Evolutionary conservation across 768 basidiomycete species (phyloP), one percentile per base, ranked within the genome.

Genomic region (Rhodotorula paludigena): DNA sequence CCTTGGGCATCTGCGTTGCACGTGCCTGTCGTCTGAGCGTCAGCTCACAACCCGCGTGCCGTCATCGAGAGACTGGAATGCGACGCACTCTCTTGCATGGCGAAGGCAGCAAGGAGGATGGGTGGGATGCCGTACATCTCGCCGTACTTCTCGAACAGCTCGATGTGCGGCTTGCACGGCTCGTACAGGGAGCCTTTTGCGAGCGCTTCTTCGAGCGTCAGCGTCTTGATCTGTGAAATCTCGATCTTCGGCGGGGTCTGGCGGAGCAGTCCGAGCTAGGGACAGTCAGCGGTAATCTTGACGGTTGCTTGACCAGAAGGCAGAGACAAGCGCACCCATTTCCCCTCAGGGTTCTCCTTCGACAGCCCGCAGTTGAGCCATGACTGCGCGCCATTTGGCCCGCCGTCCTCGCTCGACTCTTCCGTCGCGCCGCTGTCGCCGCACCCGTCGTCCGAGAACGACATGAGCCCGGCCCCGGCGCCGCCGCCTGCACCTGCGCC

Each of bases 21-120:
- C 44, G 44, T 18, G 21, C 44, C 44, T 45, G 44, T 23, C 44
- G 14, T 8, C n/a, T 15, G 44, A 12, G 16, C 21, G 14, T 45
- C 44, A 42, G 41, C 41, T 11, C 12, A 20, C 12, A 42, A 42
- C 21, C 25, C 44, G 44, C n/a, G n/a, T n/a, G n/a, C n/a, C n/a
- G n/a, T n/a, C 8, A 45, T 12, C 44, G 8, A 45, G 14, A 23
- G 44, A 23, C 44, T 15, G 44, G 8, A 45, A 23, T 8, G 14
- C 10, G 36, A 94, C 33, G 80, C 80, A 36, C 84, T 85, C 77
- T 94, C 92, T 76, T 93, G 90, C 88, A 94, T 87, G 45, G 90
- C 90, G 69, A 94, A 87, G 0, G 90, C 84, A 5, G 90, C 90
- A 38, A 92, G 77, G 71, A 93, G 79, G 76, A 91, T 89, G 12